Percentiles rank a stretch among this genome's conserved stretches.
These are phyloP conservation scores for Monosporascus ibericus DNA, from an alignment of 2,329 filamentous ascomycete genomes.

Conservation along the genomic window DNA sequence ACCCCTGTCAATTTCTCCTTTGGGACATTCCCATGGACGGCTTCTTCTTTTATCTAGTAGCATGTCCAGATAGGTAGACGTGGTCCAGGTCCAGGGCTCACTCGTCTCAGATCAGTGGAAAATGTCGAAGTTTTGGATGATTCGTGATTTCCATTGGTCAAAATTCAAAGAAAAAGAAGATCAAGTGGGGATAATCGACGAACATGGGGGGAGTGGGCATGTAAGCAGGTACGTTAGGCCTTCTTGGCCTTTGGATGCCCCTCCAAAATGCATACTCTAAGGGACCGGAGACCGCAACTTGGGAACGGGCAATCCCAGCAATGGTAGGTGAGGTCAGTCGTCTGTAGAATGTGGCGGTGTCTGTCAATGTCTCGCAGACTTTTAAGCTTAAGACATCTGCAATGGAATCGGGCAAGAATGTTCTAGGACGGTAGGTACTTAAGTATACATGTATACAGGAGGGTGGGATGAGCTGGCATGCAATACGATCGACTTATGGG, in stretches of 20 bases:
- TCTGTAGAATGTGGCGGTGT: background rate
- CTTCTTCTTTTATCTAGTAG: background rate
- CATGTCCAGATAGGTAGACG: background rate
- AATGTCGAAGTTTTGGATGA: constrained; percentile 8
- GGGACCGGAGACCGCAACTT: too few species aligned
- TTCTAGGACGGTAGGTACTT: background rate
- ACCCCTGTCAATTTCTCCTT: constrained; percentile 3
- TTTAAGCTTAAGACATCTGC: background rate
- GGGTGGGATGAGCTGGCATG: background rate
- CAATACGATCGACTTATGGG: background rate
- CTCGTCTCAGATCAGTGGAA: background rate
- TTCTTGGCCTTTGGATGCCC: background rate
- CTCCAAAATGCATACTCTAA: background rate
- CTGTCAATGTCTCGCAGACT: background rate
- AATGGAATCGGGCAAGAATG: background rate
- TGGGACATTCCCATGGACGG: background rate
- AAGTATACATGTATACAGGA: background rate
- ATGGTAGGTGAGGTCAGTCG: too few species aligned
- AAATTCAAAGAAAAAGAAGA: constrained; percentile 22
- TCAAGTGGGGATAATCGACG: constrained; percentile 4
- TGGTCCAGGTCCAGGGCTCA: background rate
- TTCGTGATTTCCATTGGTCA: constrained; percentile 27
- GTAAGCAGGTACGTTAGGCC: background rate
- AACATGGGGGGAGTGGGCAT: background rate
- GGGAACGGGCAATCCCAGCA: too few species aligned